These are phyloP conservation scores for Artemisia tridentata DNA, from an alignment of 129 eudicot species.

Conservation along the genomic window DNA sequence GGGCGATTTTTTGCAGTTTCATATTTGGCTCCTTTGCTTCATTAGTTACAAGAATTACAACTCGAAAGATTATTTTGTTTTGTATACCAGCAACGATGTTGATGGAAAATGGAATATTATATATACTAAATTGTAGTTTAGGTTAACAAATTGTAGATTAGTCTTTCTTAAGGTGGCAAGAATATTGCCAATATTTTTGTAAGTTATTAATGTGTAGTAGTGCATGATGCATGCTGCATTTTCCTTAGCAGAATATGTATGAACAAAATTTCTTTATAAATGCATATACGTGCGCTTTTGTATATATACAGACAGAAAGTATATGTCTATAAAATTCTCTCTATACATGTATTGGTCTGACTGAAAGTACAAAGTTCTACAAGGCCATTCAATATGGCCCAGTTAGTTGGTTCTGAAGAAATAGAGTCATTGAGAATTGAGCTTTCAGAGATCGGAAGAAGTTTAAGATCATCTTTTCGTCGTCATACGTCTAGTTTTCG, in stretches of 20 bases:
- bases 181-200: no score
- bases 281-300: neutral
- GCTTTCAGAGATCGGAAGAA: constrained; percentile 36
- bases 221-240: constrained; percentile 8
- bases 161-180: neutral
- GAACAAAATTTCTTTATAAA: neutral
- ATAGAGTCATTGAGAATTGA: constrained; percentile 32
- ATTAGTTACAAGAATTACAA: no score
- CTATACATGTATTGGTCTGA: neutral
- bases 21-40: no score
- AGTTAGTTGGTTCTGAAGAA: constrained; percentile 28
- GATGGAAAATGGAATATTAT: no score
- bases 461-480: constrained; percentile 34
- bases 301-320: neutral
- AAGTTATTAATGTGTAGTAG: neutral
- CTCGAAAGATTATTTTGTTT: no score
- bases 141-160: no score
- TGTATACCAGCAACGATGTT: no score
- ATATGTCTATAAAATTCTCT: neutral
- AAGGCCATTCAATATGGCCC: constrained; percentile 24
- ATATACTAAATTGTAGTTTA: no score
- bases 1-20: no score
- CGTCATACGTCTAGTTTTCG: constrained; percentile 24
- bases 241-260: constrained; percentile 12
- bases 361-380: no score